phyloP scores from a whole-genome alignment of 331 rosid genomes.

The Rhamnella rubrinervis region DNA sequence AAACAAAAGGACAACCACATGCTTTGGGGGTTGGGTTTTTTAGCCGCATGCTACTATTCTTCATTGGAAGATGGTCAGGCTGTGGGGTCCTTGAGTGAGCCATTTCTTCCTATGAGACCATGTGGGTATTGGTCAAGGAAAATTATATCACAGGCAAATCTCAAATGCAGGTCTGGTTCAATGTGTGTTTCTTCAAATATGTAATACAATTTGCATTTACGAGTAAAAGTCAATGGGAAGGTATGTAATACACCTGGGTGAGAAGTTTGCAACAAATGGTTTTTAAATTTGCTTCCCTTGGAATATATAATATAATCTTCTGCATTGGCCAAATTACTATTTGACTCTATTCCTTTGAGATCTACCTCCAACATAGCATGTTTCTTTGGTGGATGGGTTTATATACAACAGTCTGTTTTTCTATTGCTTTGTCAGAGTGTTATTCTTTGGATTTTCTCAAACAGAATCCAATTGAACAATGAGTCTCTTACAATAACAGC shows the following conservation, averaged over 20 bases:
- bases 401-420: too few species aligned
- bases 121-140: slow-evolving; percentile 25
- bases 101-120: slow-evolving; percentile 15
- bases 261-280: too few species aligned
- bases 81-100: slow-evolving; percentile 11
- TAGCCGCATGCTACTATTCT: slow-evolving; percentile 12
- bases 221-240: background rate
- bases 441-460: too few species aligned
- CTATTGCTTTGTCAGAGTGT: too few species aligned
- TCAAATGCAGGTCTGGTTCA: slow-evolving; percentile 7
- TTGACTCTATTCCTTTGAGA: too few species aligned
- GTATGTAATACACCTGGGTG: background rate
- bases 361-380: too few species aligned
- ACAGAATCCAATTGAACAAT: too few species aligned
- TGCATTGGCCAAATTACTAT: too few species aligned
- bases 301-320: too few species aligned
- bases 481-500: too few species aligned
- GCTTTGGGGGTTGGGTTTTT: background rate
- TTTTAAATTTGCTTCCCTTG: too few species aligned
- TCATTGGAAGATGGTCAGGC: slow-evolving; percentile 12
- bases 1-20: slow-evolving; percentile 13
- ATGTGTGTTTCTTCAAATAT: slow-evolving; percentile 1
- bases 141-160: slow-evolving; percentile 8
- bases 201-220: background rate
- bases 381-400: too few species aligned